phyloP scores from a whole-genome alignment of 768 basidiomycete species.

The Polyporus arcularius region DNA sequence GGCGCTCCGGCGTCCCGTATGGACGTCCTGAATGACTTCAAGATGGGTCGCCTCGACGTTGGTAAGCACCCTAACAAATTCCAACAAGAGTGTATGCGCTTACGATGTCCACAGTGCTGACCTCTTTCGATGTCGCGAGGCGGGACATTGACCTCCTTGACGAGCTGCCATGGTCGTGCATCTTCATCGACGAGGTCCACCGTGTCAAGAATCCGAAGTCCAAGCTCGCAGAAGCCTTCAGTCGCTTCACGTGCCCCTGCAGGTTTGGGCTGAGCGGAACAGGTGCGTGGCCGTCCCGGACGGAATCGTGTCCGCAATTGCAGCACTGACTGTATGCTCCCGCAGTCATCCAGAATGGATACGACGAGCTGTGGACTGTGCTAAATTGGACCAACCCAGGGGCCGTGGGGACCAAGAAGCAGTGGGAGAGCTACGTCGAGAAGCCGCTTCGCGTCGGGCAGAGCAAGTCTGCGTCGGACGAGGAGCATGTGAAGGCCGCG shows the following conservation, averaged over 20 bases:
- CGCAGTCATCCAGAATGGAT: slow-evolving; percentile 81
- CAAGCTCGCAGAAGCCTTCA: slow-evolving; percentile 66
- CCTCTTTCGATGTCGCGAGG: slow-evolving; percentile 75
- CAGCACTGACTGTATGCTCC: neutral
- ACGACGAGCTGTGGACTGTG: slow-evolving; percentile 90
- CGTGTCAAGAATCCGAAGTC: slow-evolving; percentile 79
- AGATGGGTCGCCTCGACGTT: slow-evolving; percentile 80
- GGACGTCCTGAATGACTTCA: slow-evolving; percentile 68
- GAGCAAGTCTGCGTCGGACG: slow-evolving; percentile 60
- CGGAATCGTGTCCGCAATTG: too few relatives aligned
- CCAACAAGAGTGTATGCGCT: neutral
- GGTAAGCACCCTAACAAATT: slow-evolving; percentile 46
- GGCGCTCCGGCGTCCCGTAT: slow-evolving; percentile 54
- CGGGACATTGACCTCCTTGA: slow-evolving; percentile 70
- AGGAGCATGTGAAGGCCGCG: slow-evolving; percentile 56
- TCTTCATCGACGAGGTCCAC: slow-evolving; percentile 91
- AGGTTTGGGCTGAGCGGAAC: slow-evolving; percentile 91
- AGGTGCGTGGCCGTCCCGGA: slow-evolving; percentile 22
- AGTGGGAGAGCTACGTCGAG: slow-evolving; percentile 78
- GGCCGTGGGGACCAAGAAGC: slow-evolving; percentile 62
- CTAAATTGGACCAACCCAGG: slow-evolving; percentile 92
- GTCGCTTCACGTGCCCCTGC: slow-evolving; percentile 59
- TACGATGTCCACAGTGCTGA: slow-evolving; percentile 61
- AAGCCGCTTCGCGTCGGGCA: slow-evolving; percentile 71
- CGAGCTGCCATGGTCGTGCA: slow-evolving; percentile 66